These are phyloP conservation scores for Dryas drummondii DNA, from an alignment of 306 rosid species.

Conservation along the genomic window DNA sequence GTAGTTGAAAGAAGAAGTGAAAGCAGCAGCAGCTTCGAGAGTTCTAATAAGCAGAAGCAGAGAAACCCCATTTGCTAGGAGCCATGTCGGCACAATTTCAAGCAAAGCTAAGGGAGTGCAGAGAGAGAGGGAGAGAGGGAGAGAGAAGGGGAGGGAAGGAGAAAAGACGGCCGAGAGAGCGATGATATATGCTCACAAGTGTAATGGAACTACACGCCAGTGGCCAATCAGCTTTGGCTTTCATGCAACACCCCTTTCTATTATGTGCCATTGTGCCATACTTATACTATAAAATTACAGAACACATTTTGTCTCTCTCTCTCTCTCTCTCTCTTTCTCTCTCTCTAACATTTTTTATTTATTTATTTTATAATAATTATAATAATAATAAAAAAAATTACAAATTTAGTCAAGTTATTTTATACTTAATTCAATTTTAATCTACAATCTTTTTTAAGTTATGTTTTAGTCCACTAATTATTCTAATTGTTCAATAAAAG, in stretches of 20 bases:
- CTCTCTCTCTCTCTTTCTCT: neutral
- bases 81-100: constrained; percentile 43
- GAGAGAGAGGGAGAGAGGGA: constrained; percentile 19
- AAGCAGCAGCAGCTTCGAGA: constrained; percentile 14
- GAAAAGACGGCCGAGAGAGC: constrained; percentile 22
- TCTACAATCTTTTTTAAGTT: too few species aligned
- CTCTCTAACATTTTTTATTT: neutral
- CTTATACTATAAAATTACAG: neutral
- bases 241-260: constrained; percentile 41
- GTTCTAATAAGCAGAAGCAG: constrained; percentile 24
- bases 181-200: constrained; percentile 35
- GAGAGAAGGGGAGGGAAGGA: constrained; percentile 13
- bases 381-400: too few species aligned
- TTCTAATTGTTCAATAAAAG: too few species aligned
- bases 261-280: constrained; percentile 24
- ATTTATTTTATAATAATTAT: neutral
- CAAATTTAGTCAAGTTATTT: too few species aligned
- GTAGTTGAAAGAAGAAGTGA: constrained; percentile 30
- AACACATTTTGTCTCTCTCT: neutral
- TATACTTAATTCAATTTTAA: too few species aligned
- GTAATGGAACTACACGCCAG: constrained; percentile 44
- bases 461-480: too few species aligned
- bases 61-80: constrained; percentile 64
- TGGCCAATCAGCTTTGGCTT: constrained; percentile 40
- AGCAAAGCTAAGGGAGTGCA: constrained; percentile 30